These are phyloP conservation scores for Imleria badia DNA, from an alignment of 768 basidiomycete genomes.

Conservation along the genomic window DNA sequence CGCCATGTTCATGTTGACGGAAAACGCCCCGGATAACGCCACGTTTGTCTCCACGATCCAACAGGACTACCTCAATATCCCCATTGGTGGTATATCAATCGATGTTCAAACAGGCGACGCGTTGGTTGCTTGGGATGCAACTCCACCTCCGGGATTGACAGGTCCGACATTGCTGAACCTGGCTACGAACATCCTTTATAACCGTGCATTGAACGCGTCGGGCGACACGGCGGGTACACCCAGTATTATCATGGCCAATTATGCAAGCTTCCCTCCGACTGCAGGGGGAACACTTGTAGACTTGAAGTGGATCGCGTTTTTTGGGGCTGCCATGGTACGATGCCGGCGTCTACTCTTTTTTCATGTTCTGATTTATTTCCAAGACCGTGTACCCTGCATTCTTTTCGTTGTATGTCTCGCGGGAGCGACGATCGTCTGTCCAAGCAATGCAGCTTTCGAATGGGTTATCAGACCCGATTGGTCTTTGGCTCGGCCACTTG, in stretches of 20 bases:
- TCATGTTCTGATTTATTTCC: background rate
- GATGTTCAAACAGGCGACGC: constrained; percentile 48
- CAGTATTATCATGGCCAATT: constrained; percentile 58
- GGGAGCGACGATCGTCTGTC: constrained; percentile 64
- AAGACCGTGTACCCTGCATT: constrained; percentile 82
- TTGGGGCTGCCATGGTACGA: constrained; percentile 67
- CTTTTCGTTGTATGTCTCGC: constrained; percentile 73
- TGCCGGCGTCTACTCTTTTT: background rate
- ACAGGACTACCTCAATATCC: constrained; percentile 52
- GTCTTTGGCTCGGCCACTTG: constrained; percentile 78
- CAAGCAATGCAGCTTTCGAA: constrained; percentile 85
- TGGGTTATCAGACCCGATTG: constrained; percentile 65
- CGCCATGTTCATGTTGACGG: constrained; percentile 34
- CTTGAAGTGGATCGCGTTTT: constrained; percentile 76
- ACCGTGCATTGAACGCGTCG: constrained; percentile 55
- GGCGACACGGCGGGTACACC: constrained; percentile 38
- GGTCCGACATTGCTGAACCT: constrained; percentile 67
- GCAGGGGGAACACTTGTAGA: constrained; percentile 55
- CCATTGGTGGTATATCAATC: constrained; percentile 68
- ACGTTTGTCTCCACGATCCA: constrained; percentile 58
- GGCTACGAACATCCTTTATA: constrained; percentile 65
- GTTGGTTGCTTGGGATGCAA: constrained; percentile 71
- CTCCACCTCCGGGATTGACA: constrained; percentile 53
- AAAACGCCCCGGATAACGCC: constrained; percentile 51
- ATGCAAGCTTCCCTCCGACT: constrained; percentile 56